phyloP scores from a whole-genome alignment of 1,284 basidiomycete genomes.

The Apiotrichum montevideense region DNA sequence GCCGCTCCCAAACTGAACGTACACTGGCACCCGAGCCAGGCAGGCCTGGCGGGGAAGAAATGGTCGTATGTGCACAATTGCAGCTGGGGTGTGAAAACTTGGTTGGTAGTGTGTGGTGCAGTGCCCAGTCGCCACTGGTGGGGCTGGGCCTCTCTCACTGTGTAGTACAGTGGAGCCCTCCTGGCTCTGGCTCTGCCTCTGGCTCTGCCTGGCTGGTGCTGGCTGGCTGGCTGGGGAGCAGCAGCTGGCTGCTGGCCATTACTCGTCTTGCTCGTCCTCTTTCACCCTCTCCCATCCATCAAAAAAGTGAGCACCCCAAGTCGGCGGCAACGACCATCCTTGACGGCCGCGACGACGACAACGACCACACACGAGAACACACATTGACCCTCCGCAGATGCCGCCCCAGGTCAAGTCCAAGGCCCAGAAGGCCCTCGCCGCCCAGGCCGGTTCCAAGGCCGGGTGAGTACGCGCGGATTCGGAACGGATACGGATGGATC shows the following conservation, averaged over 20 bases:
- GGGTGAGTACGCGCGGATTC: slow-evolving; percentile 39
- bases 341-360: background rate
- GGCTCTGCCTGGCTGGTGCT: background rate
- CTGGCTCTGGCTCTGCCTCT: no score
- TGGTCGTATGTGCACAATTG: no score
- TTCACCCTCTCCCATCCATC: slow-evolving; percentile 1
- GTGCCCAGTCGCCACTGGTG: no score
- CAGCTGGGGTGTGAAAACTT: no score
- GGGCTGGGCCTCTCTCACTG: no score
- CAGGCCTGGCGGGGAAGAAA: no score
- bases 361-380: background rate
- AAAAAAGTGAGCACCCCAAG: slow-evolving; percentile 3
- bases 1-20: no score
- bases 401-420: slow-evolving; percentile 46
- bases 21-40: no score
- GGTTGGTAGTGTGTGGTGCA: no score
- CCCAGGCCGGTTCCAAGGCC: slow-evolving; percentile 47
- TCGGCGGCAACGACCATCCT: background rate
- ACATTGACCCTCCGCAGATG: slow-evolving; percentile 8
- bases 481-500: background rate
- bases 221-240: background rate
- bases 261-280: no score
- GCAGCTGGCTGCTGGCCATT: background rate
- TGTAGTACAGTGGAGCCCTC: no score
- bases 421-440: slow-evolving; percentile 49